phyloP scores from a whole-genome alignment of 192 early-diverging fungal species.

The Gonapodya prolifera region DNA sequence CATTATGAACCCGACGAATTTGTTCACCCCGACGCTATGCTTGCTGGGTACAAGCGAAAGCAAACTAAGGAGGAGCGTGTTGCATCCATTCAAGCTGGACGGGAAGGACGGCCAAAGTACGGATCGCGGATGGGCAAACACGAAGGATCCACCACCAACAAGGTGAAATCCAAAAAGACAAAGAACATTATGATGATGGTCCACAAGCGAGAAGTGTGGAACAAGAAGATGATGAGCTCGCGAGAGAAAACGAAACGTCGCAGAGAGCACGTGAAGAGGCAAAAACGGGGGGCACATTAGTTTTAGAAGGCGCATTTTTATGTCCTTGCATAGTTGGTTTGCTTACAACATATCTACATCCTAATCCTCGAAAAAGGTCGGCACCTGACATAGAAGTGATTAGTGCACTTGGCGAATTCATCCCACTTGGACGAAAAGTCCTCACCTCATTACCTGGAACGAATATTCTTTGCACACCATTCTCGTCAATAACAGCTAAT shows the following conservation, averaged over 20 bases:
- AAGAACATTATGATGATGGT: conserved; percentile 94
- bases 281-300: conserved; percentile 12
- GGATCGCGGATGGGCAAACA: conserved; percentile 79
- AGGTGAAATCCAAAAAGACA: conserved; percentile 77
- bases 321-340: no score
- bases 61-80: conserved; percentile 84
- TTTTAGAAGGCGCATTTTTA: no score
- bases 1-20: conserved; percentile 9
- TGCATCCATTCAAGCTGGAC: conserved; percentile 72
- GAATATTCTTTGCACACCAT: conserved; percentile 79
- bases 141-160: conserved; percentile 69
- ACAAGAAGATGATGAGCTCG: conserved; percentile 61
- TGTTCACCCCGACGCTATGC: conserved; percentile 29
- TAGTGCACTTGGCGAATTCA: no score
- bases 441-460: conserved; percentile 63
- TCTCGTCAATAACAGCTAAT: conserved; percentile 80
- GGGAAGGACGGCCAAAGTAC: conserved; percentile 82
- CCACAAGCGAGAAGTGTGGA: conserved; percentile 71
- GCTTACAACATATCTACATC: background rate
- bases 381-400: no score
- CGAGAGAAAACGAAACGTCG: conserved; percentile 38
- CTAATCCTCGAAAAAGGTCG: background rate
- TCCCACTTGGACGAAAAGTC: no score
- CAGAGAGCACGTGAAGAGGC: background rate
- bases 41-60: conserved; percentile 66